phyloP scores from a whole-genome alignment of 1,284 basidiomycete species.

The Puccinia coronata region DNA sequence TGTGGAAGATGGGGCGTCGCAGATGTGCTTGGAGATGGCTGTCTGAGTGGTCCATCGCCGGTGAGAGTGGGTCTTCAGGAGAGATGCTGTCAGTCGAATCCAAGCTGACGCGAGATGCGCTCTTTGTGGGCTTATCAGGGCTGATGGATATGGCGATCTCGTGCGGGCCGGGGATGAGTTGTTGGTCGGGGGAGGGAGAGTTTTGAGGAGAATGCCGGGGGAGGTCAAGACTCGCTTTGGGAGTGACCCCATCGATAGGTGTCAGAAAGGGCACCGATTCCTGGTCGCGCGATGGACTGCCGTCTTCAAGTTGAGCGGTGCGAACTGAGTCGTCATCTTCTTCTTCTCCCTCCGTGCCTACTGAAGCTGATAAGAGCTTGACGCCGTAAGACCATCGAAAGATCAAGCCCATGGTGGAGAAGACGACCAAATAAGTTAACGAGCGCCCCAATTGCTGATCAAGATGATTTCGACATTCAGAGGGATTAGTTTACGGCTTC shows the following conservation, averaged over 20 bases:
- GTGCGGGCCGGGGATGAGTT: background rate
- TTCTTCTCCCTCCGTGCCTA: constrained; percentile 55
- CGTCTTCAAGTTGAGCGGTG: constrained; percentile 22
- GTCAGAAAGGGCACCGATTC: constrained; percentile 30
- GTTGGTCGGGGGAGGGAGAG: background rate
- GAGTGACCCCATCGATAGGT: background rate
- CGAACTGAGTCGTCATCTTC: constrained; percentile 36
- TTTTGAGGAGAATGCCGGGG: background rate
- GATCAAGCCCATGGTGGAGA: constrained; percentile 61
- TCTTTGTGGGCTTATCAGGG: background rate
- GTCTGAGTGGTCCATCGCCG: background rate
- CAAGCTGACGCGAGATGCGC: background rate
- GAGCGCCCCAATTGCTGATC: constrained; percentile 51
- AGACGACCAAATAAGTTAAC: constrained; percentile 59
- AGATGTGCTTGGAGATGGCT: constrained; percentile 26
- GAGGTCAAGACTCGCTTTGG: constrained; percentile 4
- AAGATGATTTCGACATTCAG: background rate
- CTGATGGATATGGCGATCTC: constrained; percentile 1
- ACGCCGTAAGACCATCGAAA: constrained; percentile 61
- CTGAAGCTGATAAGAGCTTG: constrained; percentile 59
- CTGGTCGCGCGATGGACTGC: constrained; percentile 1
- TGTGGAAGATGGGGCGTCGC: constrained; percentile 40
- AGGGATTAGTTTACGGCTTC: background rate
- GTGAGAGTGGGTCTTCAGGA: background rate
- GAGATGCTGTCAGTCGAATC: background rate